Conservation (phyloP, 2,329 filamentous ascomycete genomes). For the Coleophoma eucalyptorum region DNA sequence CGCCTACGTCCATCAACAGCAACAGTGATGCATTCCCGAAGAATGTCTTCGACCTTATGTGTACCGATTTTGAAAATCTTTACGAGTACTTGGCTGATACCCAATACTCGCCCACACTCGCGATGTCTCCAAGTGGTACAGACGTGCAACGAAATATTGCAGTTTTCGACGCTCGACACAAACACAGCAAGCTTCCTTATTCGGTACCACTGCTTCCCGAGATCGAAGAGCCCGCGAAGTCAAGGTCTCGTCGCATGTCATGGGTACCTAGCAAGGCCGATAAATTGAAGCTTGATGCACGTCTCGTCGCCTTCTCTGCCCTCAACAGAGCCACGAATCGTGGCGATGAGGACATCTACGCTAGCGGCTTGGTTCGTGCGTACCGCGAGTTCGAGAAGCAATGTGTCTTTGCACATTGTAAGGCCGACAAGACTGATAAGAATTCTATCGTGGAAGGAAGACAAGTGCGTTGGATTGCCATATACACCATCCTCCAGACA, state of each 20-base stretch:
- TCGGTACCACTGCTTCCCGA: conserved; percentile 64
- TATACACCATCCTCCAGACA: conserved; percentile 73
- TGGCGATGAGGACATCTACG: conserved; percentile 27
- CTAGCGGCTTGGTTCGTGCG: conserved; percentile 55
- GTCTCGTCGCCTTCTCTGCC: conserved; percentile 48
- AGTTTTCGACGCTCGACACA: conserved; percentile 60
- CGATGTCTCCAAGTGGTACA: conserved; percentile 60
- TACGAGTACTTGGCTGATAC: conserved; percentile 70
- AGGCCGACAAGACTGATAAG: conserved; percentile 52
- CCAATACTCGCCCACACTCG: conserved; percentile 44
- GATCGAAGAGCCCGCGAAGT: conserved; percentile 20
- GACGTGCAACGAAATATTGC: conserved; percentile 66
- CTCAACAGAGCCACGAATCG: conserved; percentile 45
- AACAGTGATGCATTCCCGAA: conserved; percentile 50
- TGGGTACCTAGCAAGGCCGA: conserved; percentile 18
- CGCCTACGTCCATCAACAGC: conserved; percentile 46
- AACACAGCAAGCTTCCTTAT: conserved; percentile 56
- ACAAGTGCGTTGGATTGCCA: conserved; percentile 74
- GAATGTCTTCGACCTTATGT: conserved; percentile 56
- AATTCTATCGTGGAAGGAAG: conserved; percentile 62
- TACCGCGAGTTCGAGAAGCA: conserved; percentile 70
- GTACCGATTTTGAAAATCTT: conserved; percentile 65
- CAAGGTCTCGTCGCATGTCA: conserved; percentile 21
- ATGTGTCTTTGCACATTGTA: conserved; percentile 42
- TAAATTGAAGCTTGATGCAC: conserved; percentile 42